A percentile compares a stretch with the other conserved stretches of the same genome.
phyloP scores from a whole-genome alignment of 2,329 filamentous ascomycete genomes.

The Penicillium sp. region DNA sequence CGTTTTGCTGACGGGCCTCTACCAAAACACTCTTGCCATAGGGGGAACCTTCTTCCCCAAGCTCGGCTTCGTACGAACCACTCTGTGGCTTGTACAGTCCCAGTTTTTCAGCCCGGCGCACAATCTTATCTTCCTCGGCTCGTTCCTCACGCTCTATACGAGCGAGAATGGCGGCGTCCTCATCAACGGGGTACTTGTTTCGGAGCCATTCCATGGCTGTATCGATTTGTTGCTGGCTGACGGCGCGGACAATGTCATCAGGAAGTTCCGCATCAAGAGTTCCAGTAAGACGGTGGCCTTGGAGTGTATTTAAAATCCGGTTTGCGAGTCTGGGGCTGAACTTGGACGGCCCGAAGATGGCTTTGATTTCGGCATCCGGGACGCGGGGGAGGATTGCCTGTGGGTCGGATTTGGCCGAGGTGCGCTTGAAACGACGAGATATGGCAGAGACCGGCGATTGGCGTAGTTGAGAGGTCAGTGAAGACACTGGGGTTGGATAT shows the following conservation, averaged over 20 bases:
- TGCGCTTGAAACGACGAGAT: slow-evolving; percentile 22
- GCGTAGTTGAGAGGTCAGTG: neutral
- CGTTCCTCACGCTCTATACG: slow-evolving; percentile 45
- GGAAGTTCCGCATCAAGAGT: slow-evolving; percentile 49
- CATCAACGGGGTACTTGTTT: slow-evolving; percentile 45
- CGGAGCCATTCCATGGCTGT: slow-evolving; percentile 46
- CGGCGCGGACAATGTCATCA: slow-evolving; percentile 36
- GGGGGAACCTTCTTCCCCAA: slow-evolving; percentile 44
- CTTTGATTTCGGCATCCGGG: slow-evolving; percentile 34
- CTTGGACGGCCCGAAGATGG: slow-evolving; percentile 37
- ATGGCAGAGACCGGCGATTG: slow-evolving; percentile 8
- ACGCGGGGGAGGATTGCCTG: slow-evolving; percentile 25
- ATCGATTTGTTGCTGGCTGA: slow-evolving; percentile 36
- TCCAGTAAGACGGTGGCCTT: slow-evolving; percentile 46
- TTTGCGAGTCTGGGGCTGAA: slow-evolving; percentile 38
- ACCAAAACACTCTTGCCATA: slow-evolving; percentile 47
- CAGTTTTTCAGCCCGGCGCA: slow-evolving; percentile 41
- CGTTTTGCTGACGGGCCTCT: slow-evolving; percentile 42
- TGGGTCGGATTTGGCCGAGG: slow-evolving; percentile 17
- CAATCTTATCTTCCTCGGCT: slow-evolving; percentile 39
- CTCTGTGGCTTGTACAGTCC: slow-evolving; percentile 49
- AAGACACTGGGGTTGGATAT: neutral
- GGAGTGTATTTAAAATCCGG: slow-evolving; percentile 42
- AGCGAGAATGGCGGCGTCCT: slow-evolving; percentile 51
- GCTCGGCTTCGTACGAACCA: slow-evolving; percentile 44